phyloP scores from a whole-genome alignment of 345 rosid genomes.

The Anastatica hierochuntica region DNA sequence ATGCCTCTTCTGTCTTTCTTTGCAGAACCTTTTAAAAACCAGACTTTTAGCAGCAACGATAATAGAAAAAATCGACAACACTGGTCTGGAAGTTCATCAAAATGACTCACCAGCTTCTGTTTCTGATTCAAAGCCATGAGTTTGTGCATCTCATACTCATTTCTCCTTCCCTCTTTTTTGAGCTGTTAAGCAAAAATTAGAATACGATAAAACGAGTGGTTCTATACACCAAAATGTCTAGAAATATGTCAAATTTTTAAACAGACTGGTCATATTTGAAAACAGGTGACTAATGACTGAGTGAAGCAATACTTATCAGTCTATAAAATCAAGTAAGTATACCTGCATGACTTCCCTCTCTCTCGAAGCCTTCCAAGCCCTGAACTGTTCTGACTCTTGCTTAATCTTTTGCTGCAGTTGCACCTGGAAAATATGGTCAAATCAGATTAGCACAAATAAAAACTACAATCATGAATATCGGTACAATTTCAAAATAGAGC shows the following conservation, averaged over 20 bases:
- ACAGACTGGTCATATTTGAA: too few species aligned
- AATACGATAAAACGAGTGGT: not conserved
- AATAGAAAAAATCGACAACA: not conserved
- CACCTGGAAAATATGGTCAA: constrained; percentile 36
- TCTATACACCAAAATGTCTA: not conserved
- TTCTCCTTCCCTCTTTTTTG: constrained; percentile 95
- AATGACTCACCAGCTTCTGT: constrained; percentile 73
- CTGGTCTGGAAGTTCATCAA: constrained; percentile 3
- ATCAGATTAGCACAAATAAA: not conserved
- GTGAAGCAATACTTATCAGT: not conserved
- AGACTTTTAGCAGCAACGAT: not conserved
- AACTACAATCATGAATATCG: not conserved
- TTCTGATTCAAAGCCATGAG: constrained; percentile 87
- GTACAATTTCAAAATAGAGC: not conserved
- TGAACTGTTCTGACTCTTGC: constrained; percentile 86
- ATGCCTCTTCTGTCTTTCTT: constrained; percentile 95
- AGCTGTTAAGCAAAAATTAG: constrained; percentile 39
- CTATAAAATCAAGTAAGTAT: not conserved
- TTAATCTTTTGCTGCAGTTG: constrained; percentile 87
- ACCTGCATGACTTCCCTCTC: constrained; percentile 99
- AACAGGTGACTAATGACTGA: too few species aligned
- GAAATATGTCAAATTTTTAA: not conserved
- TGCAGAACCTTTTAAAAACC: constrained; percentile 60
- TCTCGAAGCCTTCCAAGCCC: constrained; percentile 81
- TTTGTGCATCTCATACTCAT: constrained; percentile 96